phyloP scores from a whole-genome alignment of 2,329 filamentous ascomycete species.

The Thermoascus crustaceus region DNA sequence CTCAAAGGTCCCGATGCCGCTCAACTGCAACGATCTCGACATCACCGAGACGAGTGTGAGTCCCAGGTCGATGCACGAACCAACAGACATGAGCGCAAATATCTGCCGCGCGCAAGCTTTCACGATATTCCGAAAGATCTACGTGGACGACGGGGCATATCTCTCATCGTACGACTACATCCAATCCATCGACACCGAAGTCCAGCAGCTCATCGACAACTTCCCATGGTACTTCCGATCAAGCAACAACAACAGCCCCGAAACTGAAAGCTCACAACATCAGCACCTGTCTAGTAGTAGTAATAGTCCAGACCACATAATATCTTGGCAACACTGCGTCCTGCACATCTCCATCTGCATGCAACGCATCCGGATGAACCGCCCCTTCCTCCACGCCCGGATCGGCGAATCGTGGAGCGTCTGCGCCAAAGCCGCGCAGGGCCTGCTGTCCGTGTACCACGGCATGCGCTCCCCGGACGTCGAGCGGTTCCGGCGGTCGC shows the following conservation, averaged over 20 bases:
- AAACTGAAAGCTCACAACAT: no score
- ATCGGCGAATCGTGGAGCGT: conserved; percentile 15
- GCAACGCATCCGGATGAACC: conserved; percentile 19
- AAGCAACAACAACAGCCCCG: conserved; percentile 7
- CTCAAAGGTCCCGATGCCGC: conserved; percentile 16
- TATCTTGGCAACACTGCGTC: conserved; percentile 18
- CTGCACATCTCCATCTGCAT: conserved; percentile 19
- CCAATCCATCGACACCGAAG: conserved; percentile 14
- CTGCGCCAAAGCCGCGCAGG: conserved; percentile 17
- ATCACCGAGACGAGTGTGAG: conserved; percentile 12
- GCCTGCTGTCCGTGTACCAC: conserved; percentile 16
- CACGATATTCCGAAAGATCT: conserved; percentile 13
- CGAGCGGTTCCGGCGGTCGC: conserved; percentile 13
- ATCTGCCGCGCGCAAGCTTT: conserved; percentile 15
- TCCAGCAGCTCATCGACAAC: conserved; percentile 11
- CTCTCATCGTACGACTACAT: conserved; percentile 16
- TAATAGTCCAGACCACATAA: conserved; percentile 16
- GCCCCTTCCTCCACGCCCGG: conserved; percentile 16
- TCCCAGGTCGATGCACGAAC: conserved; percentile 12
- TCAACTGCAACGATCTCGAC: conserved; percentile 19
- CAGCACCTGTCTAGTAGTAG: conserved; percentile 8
- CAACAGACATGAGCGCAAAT: conserved; percentile 16
- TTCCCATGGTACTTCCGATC: conserved; percentile 20
- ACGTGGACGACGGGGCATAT: conserved; percentile 11
- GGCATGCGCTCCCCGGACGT: conserved; percentile 14